Percentiles rank a stretch among this genome's conserved stretches.
These are phyloP conservation scores for Claviceps sp. DNA, from an alignment of 2,329 filamentous ascomycete genomes.

Conservation along the genomic window DNA sequence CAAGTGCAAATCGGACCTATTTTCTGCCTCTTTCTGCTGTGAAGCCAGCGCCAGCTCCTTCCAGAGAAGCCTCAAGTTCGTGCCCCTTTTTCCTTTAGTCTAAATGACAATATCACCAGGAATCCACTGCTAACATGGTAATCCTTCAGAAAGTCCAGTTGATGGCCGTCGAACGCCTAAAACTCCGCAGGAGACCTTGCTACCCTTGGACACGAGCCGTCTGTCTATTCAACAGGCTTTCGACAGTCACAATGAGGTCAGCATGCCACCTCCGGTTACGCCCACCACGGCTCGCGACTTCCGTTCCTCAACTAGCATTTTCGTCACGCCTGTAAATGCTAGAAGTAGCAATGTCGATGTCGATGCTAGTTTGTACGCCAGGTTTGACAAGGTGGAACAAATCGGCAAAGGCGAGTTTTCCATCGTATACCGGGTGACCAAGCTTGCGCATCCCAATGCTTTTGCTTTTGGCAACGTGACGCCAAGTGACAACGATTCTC, in stretches of 20 bases:
- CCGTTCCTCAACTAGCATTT: constrained; percentile 35
- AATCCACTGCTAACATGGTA: background rate
- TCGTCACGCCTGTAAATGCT: constrained; percentile 57
- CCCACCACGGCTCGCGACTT: constrained; percentile 53
- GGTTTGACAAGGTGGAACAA: constrained; percentile 70
- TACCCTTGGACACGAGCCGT: constrained; percentile 67
- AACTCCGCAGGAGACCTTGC: constrained; percentile 64
- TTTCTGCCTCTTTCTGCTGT: constrained; percentile 28
- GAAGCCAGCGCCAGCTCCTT: constrained; percentile 13
- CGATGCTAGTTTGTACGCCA: constrained; percentile 57
- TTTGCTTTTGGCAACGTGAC: constrained; percentile 30
- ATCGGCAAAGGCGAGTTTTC: constrained; percentile 89
- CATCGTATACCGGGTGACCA: constrained; percentile 69
- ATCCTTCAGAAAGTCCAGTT: constrained; percentile 42
- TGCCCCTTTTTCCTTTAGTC: constrained; percentile 10
- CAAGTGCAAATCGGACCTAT: constrained; percentile 33
- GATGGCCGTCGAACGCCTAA: constrained; percentile 52
- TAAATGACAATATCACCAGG: constrained; percentile 10
- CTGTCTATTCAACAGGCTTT: constrained; percentile 62
- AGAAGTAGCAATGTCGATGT: constrained; percentile 55
- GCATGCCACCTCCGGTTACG: constrained; percentile 53
- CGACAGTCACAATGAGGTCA: constrained; percentile 21
- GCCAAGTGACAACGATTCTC: constrained; percentile 33
- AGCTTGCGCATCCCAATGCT: constrained; percentile 18
- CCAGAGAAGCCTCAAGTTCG: constrained; percentile 32